Base-by-base conservation (phyloP, 371 early-diverging fungal species). In the Mucor racemosus region DNA sequence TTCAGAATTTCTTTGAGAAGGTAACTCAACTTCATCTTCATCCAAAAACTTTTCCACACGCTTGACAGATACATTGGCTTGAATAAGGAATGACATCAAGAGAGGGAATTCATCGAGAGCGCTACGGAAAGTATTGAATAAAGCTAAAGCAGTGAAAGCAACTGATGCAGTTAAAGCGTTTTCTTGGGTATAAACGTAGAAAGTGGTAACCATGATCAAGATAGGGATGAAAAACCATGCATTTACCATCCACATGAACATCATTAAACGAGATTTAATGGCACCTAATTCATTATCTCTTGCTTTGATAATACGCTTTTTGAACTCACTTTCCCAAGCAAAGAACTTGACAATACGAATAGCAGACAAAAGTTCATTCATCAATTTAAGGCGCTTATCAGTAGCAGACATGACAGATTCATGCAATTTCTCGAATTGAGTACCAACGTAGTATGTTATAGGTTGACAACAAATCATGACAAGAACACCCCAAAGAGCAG, bases 321-420 rank as follows among this genome's bases (percentile, higher is more conserved):
- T 75, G 65, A 93, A 92, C 64, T 89, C 82, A 56, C 83, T 74
- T 76, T 93, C 91, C 94, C 94, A 93, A 17, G 90, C 94, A 82
- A 92, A 93, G 68, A 93, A 87, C 71, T 93, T 93, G 68, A 93
- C 87, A 15, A 92, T 89, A 41, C 91, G 88, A 53, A 93, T 92
- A 10, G 91, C 93, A 41, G 81, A 74, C 59, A 92, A 71, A 64
- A 92, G 77, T 61, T 92, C 93, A 21, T 86, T 91, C 64, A 92
- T 80, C 62, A 85, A 73, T 7, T 87, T 85, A 64, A 92, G 72
- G 26, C 88, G 86, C 26, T 81, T 84, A 44, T 92, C 93, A 41
- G 88, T 88, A 44, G 86, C 79, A 8, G 79, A 67, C 86, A 85
- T 87, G 50, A 87, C 80, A 3, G 67, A 60, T 34, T 76, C 68